Evolutionary conservation across 352 stramenopile genomes (phyloP), one percentile per base, ranked within the genome.

Genomic region (Phytophthora litchii): DNA sequence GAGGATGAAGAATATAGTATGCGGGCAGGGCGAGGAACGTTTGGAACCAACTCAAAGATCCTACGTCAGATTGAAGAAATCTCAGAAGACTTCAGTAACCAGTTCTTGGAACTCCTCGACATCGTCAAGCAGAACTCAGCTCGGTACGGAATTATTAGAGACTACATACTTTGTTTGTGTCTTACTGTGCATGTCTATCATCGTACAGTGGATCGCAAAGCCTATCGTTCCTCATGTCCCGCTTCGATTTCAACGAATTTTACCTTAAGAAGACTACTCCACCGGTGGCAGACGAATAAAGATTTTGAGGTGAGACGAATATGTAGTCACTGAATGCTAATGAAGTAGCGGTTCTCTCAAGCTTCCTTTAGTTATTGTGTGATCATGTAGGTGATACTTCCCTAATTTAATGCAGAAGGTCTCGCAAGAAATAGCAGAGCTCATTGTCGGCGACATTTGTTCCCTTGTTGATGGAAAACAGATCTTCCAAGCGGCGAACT

Each of bases 221-320:
- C 21, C 64, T 97, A 4, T 85, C 86, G 8, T 96, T 92, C 35
- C 70, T 97, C 8, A 77, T 90, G 35, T 92, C 92, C 8, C 89
- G 89, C 7, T 93, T 97, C 37, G 91, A 97, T 63, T 97, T 97
- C 59, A 97, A 97, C 59, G 86, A 95, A 67, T 97, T 80, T 41
- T 97, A 97, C 23, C 66, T 70, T 36, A 80, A 74, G 25, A 89
- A 92, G 51, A 74, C 58, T 14, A 50, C 67, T 16, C 67, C 80
- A 34, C 25, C 54, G 4, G 71, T 70, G 41, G 32, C 51, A 38
- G 76, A 88, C 25, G 78, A 88, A 55, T 89, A 64, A 74, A 42
- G 19, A 35, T 25, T 27, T 43, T 56, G 27, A 56, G 44, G 50
- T 60, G 29, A 59, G 47, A 54, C 7, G 20, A 25, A 54, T 7